Percentiles rank a stretch among this genome's conserved stretches.
phyloP scores from a whole-genome alignment of 1,284 basidiomycete species.

The Melampsora larici-populina region DNA sequence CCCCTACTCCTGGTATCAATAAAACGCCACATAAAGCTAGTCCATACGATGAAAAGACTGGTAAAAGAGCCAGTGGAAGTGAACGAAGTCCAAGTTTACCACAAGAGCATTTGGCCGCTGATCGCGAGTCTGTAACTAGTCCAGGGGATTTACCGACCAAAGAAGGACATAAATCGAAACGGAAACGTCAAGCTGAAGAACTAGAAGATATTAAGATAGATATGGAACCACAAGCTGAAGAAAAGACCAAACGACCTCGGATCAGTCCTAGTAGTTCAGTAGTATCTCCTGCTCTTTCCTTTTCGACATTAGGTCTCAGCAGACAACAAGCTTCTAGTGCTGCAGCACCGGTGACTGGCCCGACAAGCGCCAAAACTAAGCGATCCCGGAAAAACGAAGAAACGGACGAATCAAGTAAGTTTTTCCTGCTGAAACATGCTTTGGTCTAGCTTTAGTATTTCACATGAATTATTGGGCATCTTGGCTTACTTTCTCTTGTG shows the following conservation, averaged over 20 bases:
- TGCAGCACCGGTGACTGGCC: neutral
- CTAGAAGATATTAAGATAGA: neutral
- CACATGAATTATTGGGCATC: neutral
- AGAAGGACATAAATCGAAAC: constrained; percentile 2
- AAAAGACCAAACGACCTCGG: constrained; percentile 26
- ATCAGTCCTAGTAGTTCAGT: constrained; percentile 13
- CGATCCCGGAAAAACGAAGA: constrained; percentile 22
- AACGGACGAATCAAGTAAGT: constrained; percentile 14
- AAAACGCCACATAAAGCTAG: too few relatives aligned
- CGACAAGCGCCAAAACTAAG: constrained; percentile 1
- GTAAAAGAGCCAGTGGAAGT: neutral
- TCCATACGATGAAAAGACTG: too few relatives aligned
- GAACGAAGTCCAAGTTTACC: constrained; percentile 11
- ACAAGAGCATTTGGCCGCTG: neutral
- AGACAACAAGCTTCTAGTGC: neutral
- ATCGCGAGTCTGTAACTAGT: neutral
- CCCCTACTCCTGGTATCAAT: neutral
- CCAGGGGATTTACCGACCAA: neutral
- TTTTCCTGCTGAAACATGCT: neutral
- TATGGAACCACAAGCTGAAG: constrained; percentile 8
- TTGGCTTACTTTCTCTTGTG: neutral
- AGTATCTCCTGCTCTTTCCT: constrained; percentile 7
- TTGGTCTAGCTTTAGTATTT: too few relatives aligned
- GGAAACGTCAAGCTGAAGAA: constrained; percentile 13
- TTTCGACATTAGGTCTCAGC: constrained; percentile 1